These are phyloP conservation scores for Apiospora kogelbergensis DNA, from an alignment of 2,329 filamentous ascomycete genomes.

Conservation along the genomic window DNA sequence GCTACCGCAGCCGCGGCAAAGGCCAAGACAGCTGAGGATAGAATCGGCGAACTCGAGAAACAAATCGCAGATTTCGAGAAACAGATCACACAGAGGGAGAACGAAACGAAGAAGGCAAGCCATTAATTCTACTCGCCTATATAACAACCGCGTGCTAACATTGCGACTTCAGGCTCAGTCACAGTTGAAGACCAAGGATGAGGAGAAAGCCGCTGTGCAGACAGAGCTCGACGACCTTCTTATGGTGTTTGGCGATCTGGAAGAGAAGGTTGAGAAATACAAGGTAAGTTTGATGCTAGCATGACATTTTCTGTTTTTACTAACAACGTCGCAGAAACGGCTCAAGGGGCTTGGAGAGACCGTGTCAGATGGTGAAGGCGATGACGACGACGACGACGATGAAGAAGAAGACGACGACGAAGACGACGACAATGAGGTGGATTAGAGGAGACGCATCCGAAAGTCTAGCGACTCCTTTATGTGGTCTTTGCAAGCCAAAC, in stretches of 20 bases:
- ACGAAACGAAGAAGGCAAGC: not conserved
- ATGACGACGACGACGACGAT: constrained; percentile 57
- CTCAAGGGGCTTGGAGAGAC: constrained; percentile 66
- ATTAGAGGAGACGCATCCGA: constrained; percentile 24
- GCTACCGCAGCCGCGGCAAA: constrained; percentile 12
- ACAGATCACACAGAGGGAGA: not conserved
- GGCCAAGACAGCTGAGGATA: constrained; percentile 44
- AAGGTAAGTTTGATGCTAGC: constrained; percentile 54
- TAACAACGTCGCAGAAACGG: constrained; percentile 44
- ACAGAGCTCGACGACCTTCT: constrained; percentile 77
- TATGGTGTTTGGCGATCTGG: constrained; percentile 77
- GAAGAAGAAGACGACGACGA: constrained; percentile 46
- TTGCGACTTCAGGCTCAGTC: constrained; percentile 23
- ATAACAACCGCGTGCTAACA: constrained; percentile 16
- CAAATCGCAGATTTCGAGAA: constrained; percentile 40
- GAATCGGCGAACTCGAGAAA: constrained; percentile 48
- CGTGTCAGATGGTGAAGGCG: constrained; percentile 76
- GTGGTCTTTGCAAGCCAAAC: not conserved
- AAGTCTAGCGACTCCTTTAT: not conserved
- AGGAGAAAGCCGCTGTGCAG: constrained; percentile 64
- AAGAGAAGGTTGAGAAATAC: constrained; percentile 74
- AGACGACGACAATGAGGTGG: constrained; percentile 29
- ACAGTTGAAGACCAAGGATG: constrained; percentile 49
- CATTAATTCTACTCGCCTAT: constrained; percentile 6
- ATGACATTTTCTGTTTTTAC: constrained; percentile 14